phyloP scores from a whole-genome alignment of 2,329 filamentous ascomycete genomes.

The Gliomastix tumulicola region DNA sequence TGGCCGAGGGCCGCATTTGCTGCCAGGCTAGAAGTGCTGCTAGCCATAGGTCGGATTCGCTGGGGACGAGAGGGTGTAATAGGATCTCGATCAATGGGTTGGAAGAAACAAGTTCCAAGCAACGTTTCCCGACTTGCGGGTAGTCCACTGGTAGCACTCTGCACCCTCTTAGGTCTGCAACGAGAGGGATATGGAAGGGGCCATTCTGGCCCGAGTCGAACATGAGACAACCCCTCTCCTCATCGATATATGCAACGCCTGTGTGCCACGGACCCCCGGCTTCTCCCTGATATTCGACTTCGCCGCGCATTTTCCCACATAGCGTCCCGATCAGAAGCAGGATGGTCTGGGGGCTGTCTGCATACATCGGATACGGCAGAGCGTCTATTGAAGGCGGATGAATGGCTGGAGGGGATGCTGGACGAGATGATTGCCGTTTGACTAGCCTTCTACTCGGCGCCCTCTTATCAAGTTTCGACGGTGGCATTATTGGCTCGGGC shows the following conservation, averaged over 20 bases:
- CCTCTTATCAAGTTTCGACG: constrained; percentile 35
- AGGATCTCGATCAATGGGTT: constrained; percentile 53
- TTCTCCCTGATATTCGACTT: constrained; percentile 64
- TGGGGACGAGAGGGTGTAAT: constrained; percentile 54
- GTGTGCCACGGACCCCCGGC: constrained; percentile 56
- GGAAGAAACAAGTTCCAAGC: constrained; percentile 46
- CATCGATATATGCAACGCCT: constrained; percentile 73
- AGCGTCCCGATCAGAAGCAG: constrained; percentile 70
- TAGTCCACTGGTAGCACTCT: constrained; percentile 52
- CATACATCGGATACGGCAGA: constrained; percentile 50
- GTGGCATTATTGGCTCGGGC: constrained; percentile 20
- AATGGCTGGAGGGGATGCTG: constrained; percentile 45
- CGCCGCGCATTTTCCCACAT: constrained; percentile 73
- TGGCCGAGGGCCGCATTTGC: constrained; percentile 56
- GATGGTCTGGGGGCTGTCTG: constrained; percentile 64
- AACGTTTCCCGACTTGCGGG: constrained; percentile 34
- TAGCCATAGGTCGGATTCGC: constrained; percentile 73
- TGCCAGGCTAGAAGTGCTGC: constrained; percentile 79
- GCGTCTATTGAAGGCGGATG: constrained; percentile 53
- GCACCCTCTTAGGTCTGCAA: constrained; percentile 71
- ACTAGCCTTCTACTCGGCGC: constrained; percentile 41
- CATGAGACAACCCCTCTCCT: constrained; percentile 67
- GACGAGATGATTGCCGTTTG: constrained; percentile 49
- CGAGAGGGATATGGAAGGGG: constrained; percentile 57
- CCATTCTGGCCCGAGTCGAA: constrained; percentile 64